phyloP scores from a whole-genome alignment of 164 flowering plant genomes.

The Pachysandra terminalis region DNA sequence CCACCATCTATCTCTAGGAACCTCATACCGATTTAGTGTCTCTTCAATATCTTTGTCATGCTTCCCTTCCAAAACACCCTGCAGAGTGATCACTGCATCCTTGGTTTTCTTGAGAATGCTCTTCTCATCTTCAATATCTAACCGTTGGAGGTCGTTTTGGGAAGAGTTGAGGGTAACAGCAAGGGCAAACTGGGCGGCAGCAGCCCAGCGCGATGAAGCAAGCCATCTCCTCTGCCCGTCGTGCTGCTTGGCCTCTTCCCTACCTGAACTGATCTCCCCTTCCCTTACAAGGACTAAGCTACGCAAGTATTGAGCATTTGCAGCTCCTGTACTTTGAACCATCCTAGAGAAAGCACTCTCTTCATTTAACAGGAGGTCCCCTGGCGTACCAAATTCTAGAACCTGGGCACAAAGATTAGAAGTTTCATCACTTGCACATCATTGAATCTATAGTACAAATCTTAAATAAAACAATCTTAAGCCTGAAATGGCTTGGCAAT shows the following conservation, averaged over 20 bases:
- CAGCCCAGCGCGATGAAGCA: conserved; percentile 97
- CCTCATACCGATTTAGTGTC: conserved; percentile 48
- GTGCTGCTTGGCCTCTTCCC: conserved; percentile 34
- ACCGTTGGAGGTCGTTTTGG: conserved; percentile 68
- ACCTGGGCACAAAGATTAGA: conserved; percentile 41
- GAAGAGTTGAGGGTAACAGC: conserved; percentile 85
- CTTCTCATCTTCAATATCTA: conserved; percentile 69
- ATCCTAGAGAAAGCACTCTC: too few species aligned
- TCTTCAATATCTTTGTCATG: conserved; percentile 80
- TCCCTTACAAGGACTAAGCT: conserved; percentile 61
- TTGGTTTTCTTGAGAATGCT: conserved; percentile 75
- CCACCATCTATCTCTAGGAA: conserved; percentile 91
- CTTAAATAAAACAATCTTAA: neutral
- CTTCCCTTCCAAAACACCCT: too few species aligned
- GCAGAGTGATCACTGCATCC: conserved; percentile 84
- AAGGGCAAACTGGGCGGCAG: conserved; percentile 91
- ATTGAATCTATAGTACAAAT: neutral
- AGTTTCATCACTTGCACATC: neutral
- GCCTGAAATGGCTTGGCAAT: neutral
- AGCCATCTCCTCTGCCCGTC: conserved; percentile 80
- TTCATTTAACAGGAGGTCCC: conserved; percentile 62
- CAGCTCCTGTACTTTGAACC: too few species aligned
- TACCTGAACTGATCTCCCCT: conserved; percentile 33
- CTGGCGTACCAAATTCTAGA: conserved; percentile 81
- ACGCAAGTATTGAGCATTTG: too few species aligned